Evolutionary conservation across 1,139 yeast species (phyloP), one percentile per base, ranked within the genome.

Genomic region (Candida sp.): DNA sequence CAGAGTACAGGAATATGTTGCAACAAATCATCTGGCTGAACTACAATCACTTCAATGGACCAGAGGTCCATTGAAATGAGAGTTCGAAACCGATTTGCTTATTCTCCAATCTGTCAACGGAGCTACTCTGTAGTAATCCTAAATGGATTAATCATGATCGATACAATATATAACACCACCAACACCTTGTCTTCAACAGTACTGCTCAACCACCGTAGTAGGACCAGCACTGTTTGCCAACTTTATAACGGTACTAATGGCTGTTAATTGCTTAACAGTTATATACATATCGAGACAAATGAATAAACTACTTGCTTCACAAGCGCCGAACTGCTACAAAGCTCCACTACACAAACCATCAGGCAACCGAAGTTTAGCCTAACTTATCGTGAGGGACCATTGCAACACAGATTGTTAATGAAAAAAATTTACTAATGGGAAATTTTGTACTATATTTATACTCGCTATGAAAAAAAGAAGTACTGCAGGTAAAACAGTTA

Each of bases 1-100:
- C 83, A 84, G 87, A 78, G 93, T 83, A 74, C 84, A 85, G 95
- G 95, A 86, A 86, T 86, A 86, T 86, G 88, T 86, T 79, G 91
- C 89, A 73, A 64, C 77, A 70, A 57, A 59, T 59, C 61, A 57
- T 51, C 45, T 51, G 73, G 73, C 64, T 83, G 84, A 81, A 79
- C 86, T 78, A 53, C 82, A 71, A 73, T 74, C 61, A 48, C 23
- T 25, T 4, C n/a, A 9, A n/a, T 15, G n/a, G 19, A 25, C 6
- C 51, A 35, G 34, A 34, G 15, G 36, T 29, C 34, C 49, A 46
- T 43, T 45, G 29, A 53, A 48, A 42, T 57, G 75, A 75, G 87
- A 84, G 78, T 82, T 84, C 90, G 81, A 84, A 80, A 65, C 77
- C 82, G 60, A 61, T 65, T 70, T 69, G 81, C 76, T 77, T 62